Evolutionary conservation across 169 alveolate genomes (phyloP), one percentile per base, ranked within the genome.

Genomic region (Cryptosporidium viatorum): DNA sequence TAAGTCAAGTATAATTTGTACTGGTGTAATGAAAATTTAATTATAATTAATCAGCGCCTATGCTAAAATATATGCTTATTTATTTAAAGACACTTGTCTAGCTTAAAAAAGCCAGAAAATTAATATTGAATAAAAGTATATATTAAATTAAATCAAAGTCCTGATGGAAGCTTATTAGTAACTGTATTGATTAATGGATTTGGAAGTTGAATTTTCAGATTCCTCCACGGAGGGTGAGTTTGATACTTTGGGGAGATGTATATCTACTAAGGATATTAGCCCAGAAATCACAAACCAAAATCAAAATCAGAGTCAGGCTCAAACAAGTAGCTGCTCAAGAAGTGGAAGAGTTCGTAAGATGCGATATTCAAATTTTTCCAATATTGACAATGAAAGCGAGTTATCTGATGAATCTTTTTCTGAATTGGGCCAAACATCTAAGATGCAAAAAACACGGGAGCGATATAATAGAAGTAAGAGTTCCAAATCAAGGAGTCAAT

Each of bases 131-230:
- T 21, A 26, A 37, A n/a, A 23, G 29, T 23, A 7, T 9, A 55
- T 12, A 26, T n/a, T 26, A 55, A 55, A 35, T 65, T 14, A 35
- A 12, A 12, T 33, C 21, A 37, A 35, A 14, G 33, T 14, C 52
- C 71, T 37, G 31, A 65, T 65, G 71, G 29, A 65, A 14, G 18
- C 71, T 65, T 62, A 41, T 7, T 26, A 80, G 43, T 41, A 10
- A 37, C n/a, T 45, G 26, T 39, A 39, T 21, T 23, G 26, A 29
- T 80, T 31, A 62, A 80, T 80, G 89, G 75, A 62, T 16, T 80
- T 80, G 68, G 89, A 80, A n/a, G 74, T 80, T 18, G 89, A 80
- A 59, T 80, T 80, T 80, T 80, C 89, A n/a, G 89, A 80, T 48
- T 80, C 89, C 62, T 80, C 89, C 12, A 80, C 74, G 14, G 89